Percentiles rank a stretch among this genome's conserved stretches.
Evolutionary conservation across 2,329 filamentous ascomycete species (phyloP).

Genomic region (Sarocladium kiliense): DNA sequence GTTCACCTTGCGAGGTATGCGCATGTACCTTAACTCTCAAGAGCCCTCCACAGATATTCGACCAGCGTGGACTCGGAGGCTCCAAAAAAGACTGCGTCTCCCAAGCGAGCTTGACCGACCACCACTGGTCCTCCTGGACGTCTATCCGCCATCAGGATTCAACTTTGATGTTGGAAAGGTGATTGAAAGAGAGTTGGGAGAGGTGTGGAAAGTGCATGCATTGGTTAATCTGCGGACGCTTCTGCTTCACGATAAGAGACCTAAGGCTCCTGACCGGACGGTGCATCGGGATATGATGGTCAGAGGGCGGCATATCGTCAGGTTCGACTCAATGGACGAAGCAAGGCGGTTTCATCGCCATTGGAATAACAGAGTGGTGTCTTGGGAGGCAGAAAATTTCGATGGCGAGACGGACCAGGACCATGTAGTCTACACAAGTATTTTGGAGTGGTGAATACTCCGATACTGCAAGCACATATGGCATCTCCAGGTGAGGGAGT

Average conservation of each 20-base stretch:
- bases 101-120: constrained; percentile 17
- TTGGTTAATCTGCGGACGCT: background rate
- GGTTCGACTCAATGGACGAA: constrained; percentile 24
- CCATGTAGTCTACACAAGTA: background rate
- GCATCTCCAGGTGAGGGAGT: too few species aligned
- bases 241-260: background rate
- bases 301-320: constrained; percentile 26
- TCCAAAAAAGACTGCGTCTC: constrained; percentile 2
- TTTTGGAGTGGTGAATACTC: constrained; percentile 2
- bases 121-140: constrained; percentile 24
- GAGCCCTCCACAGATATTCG: background rate
- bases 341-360: constrained; percentile 35
- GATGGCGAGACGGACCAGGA: constrained; percentile 3
- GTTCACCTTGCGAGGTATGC: constrained; percentile 6
- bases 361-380: constrained; percentile 32
- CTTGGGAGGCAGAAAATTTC: constrained; percentile 7
- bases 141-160: constrained; percentile 18
- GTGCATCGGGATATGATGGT: constrained; percentile 12
- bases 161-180: background rate
- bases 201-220: background rate
- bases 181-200: background rate
- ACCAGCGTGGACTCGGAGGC: background rate
- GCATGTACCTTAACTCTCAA: background rate
- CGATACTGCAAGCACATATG: too few species aligned
- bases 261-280: constrained; percentile 13